A percentile compares a stretch with the other conserved stretches of the same genome.
Evolutionary conservation across 495 filamentous ascomycete species (phyloP).

Genomic region (Penicillium roqueforti): DNA sequence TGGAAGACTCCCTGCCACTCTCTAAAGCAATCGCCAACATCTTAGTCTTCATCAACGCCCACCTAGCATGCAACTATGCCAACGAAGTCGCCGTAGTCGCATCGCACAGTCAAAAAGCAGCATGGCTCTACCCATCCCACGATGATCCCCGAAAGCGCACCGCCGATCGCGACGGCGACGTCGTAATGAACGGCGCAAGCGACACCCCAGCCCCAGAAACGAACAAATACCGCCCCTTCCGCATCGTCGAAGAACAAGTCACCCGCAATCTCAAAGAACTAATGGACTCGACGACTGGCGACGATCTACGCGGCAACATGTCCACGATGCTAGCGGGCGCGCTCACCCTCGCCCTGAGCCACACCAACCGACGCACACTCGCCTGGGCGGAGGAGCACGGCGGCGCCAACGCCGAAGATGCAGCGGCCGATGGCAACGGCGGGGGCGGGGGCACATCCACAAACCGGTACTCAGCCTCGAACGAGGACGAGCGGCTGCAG

Average conservation of each 20-base stretch:
- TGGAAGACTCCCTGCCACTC: conserved; percentile 72
- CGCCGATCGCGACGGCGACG: conserved; percentile 35
- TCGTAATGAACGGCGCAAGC: conserved; percentile 29
- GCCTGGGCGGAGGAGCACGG: conserved; percentile 46
- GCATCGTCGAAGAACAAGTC: conserved; percentile 74
- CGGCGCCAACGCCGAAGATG: conserved; percentile 32
- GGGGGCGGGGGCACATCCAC: conserved; percentile 23
- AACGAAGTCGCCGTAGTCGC: conserved; percentile 93
- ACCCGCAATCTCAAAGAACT: conserved; percentile 64
- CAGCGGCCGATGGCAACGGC: conserved; percentile 24
- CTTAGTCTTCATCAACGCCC: conserved; percentile 93
- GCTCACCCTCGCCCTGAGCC: conserved; percentile 79
- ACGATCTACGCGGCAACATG: conserved; percentile 56
- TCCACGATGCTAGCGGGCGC: conserved; percentile 87
- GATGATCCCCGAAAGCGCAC: conserved; percentile 22
- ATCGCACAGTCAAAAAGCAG: conserved; percentile 75
- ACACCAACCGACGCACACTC: conserved; percentile 67
- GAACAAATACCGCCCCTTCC: conserved; percentile 94
- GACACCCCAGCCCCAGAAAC: conserved; percentile 43
- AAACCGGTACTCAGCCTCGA: conserved; percentile 37
- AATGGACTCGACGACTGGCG: conserved; percentile 57
- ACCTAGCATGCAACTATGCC: conserved; percentile 85
- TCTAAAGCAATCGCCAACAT: conserved; percentile 82
- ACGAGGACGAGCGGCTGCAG: conserved; percentile 50
- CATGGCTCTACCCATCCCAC: conserved; percentile 76